Evolutionary conservation across 345 rosid species (phyloP).

Genomic region (Turnera subulata): DNA sequence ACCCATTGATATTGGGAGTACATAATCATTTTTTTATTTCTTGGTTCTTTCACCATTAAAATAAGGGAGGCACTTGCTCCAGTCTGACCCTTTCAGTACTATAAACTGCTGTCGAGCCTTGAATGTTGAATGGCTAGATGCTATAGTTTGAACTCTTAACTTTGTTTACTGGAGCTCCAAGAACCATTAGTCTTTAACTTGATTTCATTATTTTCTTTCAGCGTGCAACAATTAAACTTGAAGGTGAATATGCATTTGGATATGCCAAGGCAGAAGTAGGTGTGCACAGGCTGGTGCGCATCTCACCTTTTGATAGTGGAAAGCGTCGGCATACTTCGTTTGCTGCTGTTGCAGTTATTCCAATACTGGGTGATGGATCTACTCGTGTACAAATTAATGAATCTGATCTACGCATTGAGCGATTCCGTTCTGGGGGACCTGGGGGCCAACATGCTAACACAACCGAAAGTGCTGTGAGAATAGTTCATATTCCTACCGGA

Average conservation of each 20-base stretch:
- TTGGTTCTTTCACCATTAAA: background rate
- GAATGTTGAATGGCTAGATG: background rate
- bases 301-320: conserved; percentile 88
- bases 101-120: no score
- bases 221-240: conserved; percentile 94
- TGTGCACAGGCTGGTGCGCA: conserved; percentile 91
- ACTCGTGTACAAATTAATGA: conserved; percentile 80
- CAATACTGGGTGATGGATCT: conserved; percentile 71
- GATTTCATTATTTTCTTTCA: conserved; percentile 23
- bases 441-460: conserved; percentile 94
- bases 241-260: conserved; percentile 92
- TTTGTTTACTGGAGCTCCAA: no score
- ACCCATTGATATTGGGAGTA: conserved; percentile 1
- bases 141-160: no score
- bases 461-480: conserved; percentile 94
- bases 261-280: conserved; percentile 98
- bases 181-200: no score
- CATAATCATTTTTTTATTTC: background rate
- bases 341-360: conserved; percentile 98
- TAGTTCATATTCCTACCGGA: conserved; percentile 88
- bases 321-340: conserved; percentile 93
- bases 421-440: conserved; percentile 87
- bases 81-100: conserved; percentile 5
- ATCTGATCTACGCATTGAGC: conserved; percentile 81
- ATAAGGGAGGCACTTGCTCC: background rate